Evolutionary conservation across 768 basidiomycete genomes (phyloP).

Genomic region (Leccinum boreale): DNA sequence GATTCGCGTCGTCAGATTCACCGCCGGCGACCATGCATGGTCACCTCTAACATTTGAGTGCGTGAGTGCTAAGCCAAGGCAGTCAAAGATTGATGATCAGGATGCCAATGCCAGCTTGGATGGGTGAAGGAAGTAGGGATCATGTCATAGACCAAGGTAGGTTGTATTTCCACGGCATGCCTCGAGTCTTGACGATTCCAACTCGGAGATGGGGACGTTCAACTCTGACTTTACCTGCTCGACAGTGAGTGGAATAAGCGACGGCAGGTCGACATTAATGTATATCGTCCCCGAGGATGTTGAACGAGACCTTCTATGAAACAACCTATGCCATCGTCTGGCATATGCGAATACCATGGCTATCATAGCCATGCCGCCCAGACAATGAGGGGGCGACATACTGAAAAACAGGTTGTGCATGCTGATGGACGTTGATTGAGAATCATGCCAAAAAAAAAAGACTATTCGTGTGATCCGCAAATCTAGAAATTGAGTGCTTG

Average conservation of each 20-base stretch:
- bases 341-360: too few relatives aligned
- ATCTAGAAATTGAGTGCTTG: neutral
- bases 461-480: neutral
- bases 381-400: too few relatives aligned
- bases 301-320: neutral
- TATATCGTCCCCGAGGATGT: too few relatives aligned
- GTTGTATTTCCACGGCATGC: too few relatives aligned
- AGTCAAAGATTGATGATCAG: neutral
- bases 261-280: neutral
- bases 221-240: neutral
- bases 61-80: neutral
- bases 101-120: neutral
- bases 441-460: too few relatives aligned
- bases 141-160: neutral
- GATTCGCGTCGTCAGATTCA: too few relatives aligned
- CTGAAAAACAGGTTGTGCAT: too few relatives aligned
- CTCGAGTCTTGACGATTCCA: neutral
- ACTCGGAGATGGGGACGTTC: neutral
- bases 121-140: neutral
- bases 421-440: too few relatives aligned
- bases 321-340: neutral
- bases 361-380: too few relatives aligned
- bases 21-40: neutral
- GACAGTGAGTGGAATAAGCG: neutral
- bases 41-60: neutral